A percentile compares a stretch with the other conserved stretches of the same genome.
Conservation (phyloP, 305 asterid genomes). For the Lippia alba region DNA sequence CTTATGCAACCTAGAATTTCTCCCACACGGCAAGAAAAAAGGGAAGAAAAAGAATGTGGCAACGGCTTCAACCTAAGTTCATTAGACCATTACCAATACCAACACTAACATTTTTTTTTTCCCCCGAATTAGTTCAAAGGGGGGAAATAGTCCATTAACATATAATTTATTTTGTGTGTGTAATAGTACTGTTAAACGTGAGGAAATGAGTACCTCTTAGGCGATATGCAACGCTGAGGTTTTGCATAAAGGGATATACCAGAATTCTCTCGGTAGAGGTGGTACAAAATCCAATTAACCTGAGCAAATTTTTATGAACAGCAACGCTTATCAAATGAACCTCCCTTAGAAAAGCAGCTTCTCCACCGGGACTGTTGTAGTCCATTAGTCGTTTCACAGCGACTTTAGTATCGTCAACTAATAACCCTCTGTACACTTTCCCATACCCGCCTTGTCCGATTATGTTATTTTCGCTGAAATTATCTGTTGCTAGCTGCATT, state of each 20-base stretch:
- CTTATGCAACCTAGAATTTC: no score
- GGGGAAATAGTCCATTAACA: no score
- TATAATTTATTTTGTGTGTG: no score
- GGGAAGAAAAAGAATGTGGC: no score
- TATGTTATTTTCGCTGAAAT: constrained; percentile 63
- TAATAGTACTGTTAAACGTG: no score
- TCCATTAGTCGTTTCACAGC: constrained; percentile 84
- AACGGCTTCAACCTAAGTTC: no score
- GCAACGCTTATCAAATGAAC: constrained; percentile 85
- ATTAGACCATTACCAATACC: no score
- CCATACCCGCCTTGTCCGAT: constrained; percentile 97
- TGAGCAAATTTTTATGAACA: constrained; percentile 81
- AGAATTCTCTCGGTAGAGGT: constrained; percentile 80
- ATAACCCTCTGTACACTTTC: constrained; percentile 78
- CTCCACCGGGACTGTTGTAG: constrained; percentile 85
- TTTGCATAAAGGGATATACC: constrained; percentile 90
- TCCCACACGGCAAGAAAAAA: no score
- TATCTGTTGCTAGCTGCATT: constrained; percentile 79
- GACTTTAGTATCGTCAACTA: constrained; percentile 60
- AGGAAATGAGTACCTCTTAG: constrained; percentile 60
- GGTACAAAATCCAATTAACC: constrained; percentile 79
- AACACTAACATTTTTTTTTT: no score
- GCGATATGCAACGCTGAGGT: constrained; percentile 86
- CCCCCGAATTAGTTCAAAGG: no score
- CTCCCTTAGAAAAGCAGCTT: constrained; percentile 84